phyloP scores from a whole-genome alignment of 2,329 filamentous ascomycete species.

The Trichoderma sp. region DNA sequence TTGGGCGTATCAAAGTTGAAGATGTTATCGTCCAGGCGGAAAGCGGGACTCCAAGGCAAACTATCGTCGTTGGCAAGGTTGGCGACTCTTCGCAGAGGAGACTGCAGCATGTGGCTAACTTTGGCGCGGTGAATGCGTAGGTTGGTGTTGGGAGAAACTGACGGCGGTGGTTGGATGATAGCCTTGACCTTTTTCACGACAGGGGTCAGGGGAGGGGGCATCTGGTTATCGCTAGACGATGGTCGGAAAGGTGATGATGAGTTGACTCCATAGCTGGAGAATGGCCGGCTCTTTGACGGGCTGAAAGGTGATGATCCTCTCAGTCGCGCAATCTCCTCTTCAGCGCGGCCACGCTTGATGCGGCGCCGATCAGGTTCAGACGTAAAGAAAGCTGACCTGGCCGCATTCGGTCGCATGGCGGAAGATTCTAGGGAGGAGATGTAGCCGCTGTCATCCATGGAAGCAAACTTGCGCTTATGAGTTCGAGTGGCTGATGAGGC shows the following conservation, averaged over 20 bases:
- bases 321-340: constrained; percentile 92
- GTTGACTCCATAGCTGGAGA: constrained; percentile 54
- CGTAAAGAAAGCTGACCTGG: constrained; percentile 66
- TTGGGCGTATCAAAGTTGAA: constrained; percentile 55
- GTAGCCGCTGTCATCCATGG: constrained; percentile 92
- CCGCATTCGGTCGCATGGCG: constrained; percentile 71
- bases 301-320: constrained; percentile 93
- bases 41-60: constrained; percentile 68
- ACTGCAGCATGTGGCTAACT: constrained; percentile 80
- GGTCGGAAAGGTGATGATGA: constrained; percentile 72
- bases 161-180: constrained; percentile 61
- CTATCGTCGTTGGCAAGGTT: constrained; percentile 48
- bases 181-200: constrained; percentile 81
- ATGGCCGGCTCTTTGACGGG: constrained; percentile 71
- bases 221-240: constrained; percentile 56
- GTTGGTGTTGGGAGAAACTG: constrained; percentile 91
- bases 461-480: constrained; percentile 75
- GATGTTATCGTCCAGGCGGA: constrained; percentile 62
- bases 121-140: constrained; percentile 84
- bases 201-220: constrained; percentile 79
- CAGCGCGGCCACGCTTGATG: constrained; percentile 86
- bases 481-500: constrained; percentile 68
- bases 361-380: constrained; percentile 80
- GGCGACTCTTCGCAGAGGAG: constrained; percentile 61
- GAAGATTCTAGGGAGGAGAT: constrained; percentile 96